These are phyloP conservation scores for Amaranthus tricolor DNA, from an alignment of 179 eudicot genomes.

Conservation along the genomic window DNA sequence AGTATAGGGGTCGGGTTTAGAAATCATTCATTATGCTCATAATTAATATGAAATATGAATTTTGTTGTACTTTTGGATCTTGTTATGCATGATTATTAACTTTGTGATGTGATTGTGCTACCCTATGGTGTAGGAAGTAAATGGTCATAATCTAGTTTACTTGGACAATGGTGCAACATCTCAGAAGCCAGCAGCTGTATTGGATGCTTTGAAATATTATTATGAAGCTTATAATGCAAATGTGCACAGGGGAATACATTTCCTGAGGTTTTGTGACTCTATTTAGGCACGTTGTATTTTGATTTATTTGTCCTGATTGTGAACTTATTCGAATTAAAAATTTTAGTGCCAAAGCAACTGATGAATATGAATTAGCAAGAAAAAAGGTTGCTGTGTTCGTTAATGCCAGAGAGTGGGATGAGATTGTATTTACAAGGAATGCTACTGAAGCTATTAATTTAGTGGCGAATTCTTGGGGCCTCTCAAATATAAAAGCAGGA, in stretches of 20 bases:
- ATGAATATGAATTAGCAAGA: constrained; percentile 86
- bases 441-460: constrained; percentile 98
- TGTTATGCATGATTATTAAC: background rate
- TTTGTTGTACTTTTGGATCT: background rate
- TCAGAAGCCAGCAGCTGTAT: constrained; percentile 77
- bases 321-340: constrained; percentile 2
- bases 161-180: constrained; percentile 97
- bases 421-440: constrained; percentile 88
- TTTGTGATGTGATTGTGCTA: constrained; percentile 11
- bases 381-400: constrained; percentile 84
- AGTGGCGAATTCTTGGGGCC: constrained; percentile 96
- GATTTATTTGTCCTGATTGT: background rate
- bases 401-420: constrained; percentile 72
- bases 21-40: background rate
- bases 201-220: constrained; percentile 69
- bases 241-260: constrained; percentile 96
- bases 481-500: constrained; percentile 61
- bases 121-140: constrained; percentile 55
- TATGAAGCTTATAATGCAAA: constrained; percentile 83
- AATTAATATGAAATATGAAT: too few species aligned
- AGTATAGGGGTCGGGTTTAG: too few species aligned
- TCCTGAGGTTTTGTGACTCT: constrained; percentile 50
- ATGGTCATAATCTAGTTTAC: constrained; percentile 82
- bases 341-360: constrained; percentile 88
- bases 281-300: background rate